Evolutionary conservation across 2,329 filamentous ascomycete species (phyloP).

Genomic region (Phaeoacremonium minimum): DNA sequence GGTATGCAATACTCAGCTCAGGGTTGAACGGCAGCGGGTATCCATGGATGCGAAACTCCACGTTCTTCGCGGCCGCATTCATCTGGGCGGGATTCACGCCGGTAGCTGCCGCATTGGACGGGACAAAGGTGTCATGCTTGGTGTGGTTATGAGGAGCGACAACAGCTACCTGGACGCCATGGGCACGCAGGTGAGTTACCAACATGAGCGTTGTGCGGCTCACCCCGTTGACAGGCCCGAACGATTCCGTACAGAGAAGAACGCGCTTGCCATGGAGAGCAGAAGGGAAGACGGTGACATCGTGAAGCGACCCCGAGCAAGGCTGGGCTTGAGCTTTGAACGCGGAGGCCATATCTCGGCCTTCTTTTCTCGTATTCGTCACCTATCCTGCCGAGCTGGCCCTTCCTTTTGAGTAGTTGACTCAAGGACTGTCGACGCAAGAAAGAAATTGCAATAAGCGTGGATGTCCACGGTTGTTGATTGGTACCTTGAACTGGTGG

Average conservation of each 20-base stretch:
- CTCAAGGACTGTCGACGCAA: no score
- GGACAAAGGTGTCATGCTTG: constrained; percentile 49
- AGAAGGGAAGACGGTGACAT: constrained; percentile 39
- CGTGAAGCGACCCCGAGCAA: constrained; percentile 18
- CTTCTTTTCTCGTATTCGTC: constrained; percentile 1
- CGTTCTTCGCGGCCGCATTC: constrained; percentile 14
- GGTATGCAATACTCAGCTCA: constrained; percentile 66
- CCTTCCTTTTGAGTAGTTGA: no score
- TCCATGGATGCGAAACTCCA: constrained; percentile 57
- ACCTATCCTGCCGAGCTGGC: no score
- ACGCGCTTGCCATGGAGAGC: constrained; percentile 57
- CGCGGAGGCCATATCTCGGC: constrained; percentile 4
- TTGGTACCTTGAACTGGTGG: no score
- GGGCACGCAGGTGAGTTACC: constrained; percentile 59
- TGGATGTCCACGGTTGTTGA: no score
- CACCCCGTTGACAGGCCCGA: constrained; percentile 71
- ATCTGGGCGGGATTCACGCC: constrained; percentile 20
- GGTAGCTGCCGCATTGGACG: constrained; percentile 26
- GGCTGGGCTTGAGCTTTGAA: background rate
- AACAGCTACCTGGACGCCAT: constrained; percentile 62
- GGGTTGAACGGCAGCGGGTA: constrained; percentile 69
- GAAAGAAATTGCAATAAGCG: no score
- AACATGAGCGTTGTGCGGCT: constrained; percentile 67
- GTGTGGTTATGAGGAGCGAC: constrained; percentile 60
- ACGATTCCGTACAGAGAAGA: constrained; percentile 66